Conservation (phyloP, 345 rosid genomes). For the Aquilaria sinensis region DNA sequence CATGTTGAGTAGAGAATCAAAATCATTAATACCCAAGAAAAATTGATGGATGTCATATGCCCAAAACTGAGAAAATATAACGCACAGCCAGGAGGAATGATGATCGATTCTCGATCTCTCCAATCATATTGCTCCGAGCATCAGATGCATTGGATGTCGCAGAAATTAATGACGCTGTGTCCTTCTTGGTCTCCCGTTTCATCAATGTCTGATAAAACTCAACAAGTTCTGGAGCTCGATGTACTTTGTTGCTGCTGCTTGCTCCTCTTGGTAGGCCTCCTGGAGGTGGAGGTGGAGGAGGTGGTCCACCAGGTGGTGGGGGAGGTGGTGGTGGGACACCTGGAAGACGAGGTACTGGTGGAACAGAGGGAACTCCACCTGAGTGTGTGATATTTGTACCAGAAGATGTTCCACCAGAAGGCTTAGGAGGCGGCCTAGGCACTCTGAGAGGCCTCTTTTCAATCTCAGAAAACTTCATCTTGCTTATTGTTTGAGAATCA, state of each 20-base stretch:
- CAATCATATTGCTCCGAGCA: conserved; percentile 95
- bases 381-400: conserved; percentile 24
- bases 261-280: conserved; percentile 78
- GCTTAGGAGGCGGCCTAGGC: conserved; percentile 85
- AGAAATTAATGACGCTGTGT: conserved; percentile 56
- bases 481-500: conserved; percentile 52
- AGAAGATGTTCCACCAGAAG: conserved; percentile 32
- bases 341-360: conserved; percentile 45
- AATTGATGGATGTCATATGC: neutral
- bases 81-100: conserved; percentile 91
- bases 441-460: conserved; percentile 87
- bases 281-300: conserved; percentile 84
- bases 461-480: conserved; percentile 62
- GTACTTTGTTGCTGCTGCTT: conserved; percentile 76
- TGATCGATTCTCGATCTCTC: conserved; percentile 90
- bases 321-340: conserved; percentile 46
- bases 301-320: conserved; percentile 46
- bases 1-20: conserved; percentile 11
- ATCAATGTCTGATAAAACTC: conserved; percentile 92
- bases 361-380: conserved; percentile 48
- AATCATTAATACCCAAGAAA: conserved; percentile 2
- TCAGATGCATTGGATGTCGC: conserved; percentile 57
- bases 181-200: conserved; percentile 97
- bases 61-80: conserved; percentile 12
- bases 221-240: conserved; percentile 89